These are phyloP conservation scores for Fusarium sarcochroum DNA, from an alignment of 2,329 filamentous ascomycete genomes.

Conservation along the genomic window DNA sequence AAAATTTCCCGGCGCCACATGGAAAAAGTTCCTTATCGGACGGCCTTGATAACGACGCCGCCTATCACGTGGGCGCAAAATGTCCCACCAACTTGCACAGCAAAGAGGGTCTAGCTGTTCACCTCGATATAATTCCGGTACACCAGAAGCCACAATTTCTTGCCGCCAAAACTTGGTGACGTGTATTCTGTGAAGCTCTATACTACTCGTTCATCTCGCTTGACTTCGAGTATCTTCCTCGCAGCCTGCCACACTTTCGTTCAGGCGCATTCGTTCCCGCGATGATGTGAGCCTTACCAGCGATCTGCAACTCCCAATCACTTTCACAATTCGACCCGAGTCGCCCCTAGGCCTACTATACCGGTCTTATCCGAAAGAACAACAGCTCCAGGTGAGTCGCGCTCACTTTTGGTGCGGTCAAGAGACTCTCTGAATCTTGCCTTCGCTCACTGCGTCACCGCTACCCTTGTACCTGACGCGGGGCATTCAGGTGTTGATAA, in stretches of 20 bases:
- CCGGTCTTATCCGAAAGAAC: slow-evolving; percentile 42
- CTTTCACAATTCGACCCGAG: slow-evolving; percentile 49
- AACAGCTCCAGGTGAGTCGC: slow-evolving; percentile 48
- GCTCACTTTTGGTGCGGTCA: slow-evolving; percentile 13
- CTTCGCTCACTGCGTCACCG: slow-evolving; percentile 34
- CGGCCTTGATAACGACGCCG: slow-evolving; percentile 47
- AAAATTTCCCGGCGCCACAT: slow-evolving; percentile 34
- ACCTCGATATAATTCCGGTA: slow-evolving; percentile 49
- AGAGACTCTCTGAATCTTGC: slow-evolving; percentile 10
- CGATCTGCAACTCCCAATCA: slow-evolving; percentile 51
- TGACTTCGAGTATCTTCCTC: slow-evolving; percentile 20
- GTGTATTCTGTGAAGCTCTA: slow-evolving; percentile 19
- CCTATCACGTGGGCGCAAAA: slow-evolving; percentile 60
- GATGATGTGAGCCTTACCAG: slow-evolving; percentile 57
- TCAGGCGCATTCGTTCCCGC: slow-evolving; percentile 49
- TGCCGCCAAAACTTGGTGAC: slow-evolving; percentile 27
- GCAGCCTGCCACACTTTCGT: slow-evolving; percentile 33
- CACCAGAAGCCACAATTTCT: slow-evolving; percentile 47
- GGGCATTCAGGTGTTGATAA: slow-evolving; percentile 40
- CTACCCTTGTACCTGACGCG: slow-evolving; percentile 39
- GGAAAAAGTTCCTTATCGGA: slow-evolving; percentile 53
- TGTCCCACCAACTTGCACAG: slow-evolving; percentile 56
- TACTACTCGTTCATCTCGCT: slow-evolving; percentile 9
- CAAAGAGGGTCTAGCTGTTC: slow-evolving; percentile 45
- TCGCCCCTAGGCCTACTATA: slow-evolving; percentile 44